Conservation (phyloP, 2,329 filamentous ascomycete species). For the Fusarium circinatum region DNA sequence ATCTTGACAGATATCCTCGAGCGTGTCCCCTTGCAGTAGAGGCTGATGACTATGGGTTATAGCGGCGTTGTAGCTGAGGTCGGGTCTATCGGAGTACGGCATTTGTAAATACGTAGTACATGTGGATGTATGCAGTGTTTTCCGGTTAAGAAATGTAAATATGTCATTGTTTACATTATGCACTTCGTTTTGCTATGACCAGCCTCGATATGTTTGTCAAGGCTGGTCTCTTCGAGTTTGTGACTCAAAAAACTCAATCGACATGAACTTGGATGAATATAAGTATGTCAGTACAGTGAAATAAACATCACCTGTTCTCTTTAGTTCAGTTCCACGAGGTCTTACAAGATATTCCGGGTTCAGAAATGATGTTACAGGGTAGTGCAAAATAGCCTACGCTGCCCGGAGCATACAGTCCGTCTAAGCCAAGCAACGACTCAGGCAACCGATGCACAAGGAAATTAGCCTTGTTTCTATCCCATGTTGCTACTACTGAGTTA, state of each 20-base stretch:
- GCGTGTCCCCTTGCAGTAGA: conserved; percentile 53
- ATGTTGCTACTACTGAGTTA: background rate
- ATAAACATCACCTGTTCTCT: too few species aligned
- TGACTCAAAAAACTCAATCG: background rate
- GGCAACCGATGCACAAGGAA: background rate
- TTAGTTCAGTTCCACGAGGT: background rate
- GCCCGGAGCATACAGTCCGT: conserved; percentile 2
- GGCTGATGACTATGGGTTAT: background rate
- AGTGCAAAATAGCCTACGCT: background rate
- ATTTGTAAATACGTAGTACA: conserved; percentile 3
- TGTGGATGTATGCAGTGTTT: background rate
- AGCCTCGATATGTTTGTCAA: background rate
- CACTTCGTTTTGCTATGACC: background rate
- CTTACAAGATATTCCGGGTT: background rate
- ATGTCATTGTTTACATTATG: background rate
- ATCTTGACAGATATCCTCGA: conserved; percentile 57
- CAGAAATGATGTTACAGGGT: background rate
- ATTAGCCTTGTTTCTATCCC: background rate
- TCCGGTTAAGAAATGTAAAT: background rate
- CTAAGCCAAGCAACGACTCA: background rate
- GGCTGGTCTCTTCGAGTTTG: too few species aligned
- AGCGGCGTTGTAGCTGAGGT: conserved; percentile 11
- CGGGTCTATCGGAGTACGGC: conserved; percentile 14
- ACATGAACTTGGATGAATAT: background rate
- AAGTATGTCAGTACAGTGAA: background rate